Conservation (phyloP, 257 asterid genomes). For the Galeopsis tetrahit region DNA sequence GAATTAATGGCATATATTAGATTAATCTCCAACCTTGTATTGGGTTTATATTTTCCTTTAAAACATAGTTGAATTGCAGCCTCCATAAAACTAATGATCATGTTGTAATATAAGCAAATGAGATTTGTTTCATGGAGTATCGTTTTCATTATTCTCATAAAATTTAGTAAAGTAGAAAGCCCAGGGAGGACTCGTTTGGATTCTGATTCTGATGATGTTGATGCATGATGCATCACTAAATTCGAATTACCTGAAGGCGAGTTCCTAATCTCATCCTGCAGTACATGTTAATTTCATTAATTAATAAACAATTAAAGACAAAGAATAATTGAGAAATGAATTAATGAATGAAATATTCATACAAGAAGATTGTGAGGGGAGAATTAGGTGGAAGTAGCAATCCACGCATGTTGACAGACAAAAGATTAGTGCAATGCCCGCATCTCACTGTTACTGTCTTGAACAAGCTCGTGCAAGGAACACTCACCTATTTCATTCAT, state of each 20-base stretch:
- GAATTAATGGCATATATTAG: too few relatives aligned
- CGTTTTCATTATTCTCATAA: too few relatives aligned
- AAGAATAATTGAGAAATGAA: slow-evolving; percentile 18
- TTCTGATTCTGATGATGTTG: too few relatives aligned
- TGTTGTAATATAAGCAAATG: too few relatives aligned
- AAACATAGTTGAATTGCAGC: too few relatives aligned
- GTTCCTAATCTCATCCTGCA: slow-evolving; percentile 78
- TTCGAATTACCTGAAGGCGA: slow-evolving; percentile 61
- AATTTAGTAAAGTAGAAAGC: too few relatives aligned
- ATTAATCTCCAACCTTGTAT: too few relatives aligned
- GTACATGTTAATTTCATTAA: too few relatives aligned
- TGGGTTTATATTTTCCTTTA: too few relatives aligned
- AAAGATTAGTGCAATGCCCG: slow-evolving; percentile 95
- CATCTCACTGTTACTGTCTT: slow-evolving; percentile 95
- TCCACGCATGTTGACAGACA: slow-evolving; percentile 89
- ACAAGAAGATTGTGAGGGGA: slow-evolving; percentile 92
- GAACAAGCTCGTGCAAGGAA: slow-evolving; percentile 91
- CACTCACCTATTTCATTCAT: slow-evolving; percentile 95
- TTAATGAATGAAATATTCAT: not conserved
- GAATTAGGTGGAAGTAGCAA: slow-evolving; percentile 78
- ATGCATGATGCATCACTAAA: slow-evolving; percentile 65
- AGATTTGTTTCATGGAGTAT: too few relatives aligned
- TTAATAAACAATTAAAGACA: not conserved
- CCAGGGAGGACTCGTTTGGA: slow-evolving; percentile 65
- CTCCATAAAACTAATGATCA: too few relatives aligned